Evolutionary conservation across 257 asterid species (phyloP), one percentile per base, ranked within the genome.

Genomic region (Ligustrum vulgare): DNA sequence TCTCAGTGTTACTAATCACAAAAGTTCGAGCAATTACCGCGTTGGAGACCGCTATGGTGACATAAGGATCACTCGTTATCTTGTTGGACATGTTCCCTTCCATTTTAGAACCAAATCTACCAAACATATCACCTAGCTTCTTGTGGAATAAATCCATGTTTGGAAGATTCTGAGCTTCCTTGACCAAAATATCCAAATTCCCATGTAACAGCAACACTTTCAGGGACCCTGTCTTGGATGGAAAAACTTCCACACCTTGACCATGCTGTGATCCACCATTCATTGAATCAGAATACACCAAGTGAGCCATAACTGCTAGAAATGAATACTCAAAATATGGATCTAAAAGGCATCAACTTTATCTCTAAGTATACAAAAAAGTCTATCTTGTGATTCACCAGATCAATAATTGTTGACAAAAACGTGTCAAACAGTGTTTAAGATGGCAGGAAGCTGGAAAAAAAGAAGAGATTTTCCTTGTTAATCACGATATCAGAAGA

Each of bases 1-100:
- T 87, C 60, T 93, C 97, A 9, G 75, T 72, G 76, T 93, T 87
- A 47, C 82, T 84, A 5, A 93, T 91, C 67, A 93, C 97, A 54
- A 83, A 89, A 63, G 97, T 93, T 47, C 97, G 83, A 69, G 86
- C 93, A 80, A 91, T 75, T 62, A 91, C 97, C 8, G 96, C 98
- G 76, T 83, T 74, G 66, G 96, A 84, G n/a, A 88, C 85, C 0
- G 96, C 77, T 45, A 91, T 81, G 2, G 96, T 89, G 1, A 93
- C 97, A 62, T 93, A 93, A 3, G 98, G 98, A 64, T 91, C 98
- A 76, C 97, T 89, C 0, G 98, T 93, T 11, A 88, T 86, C 67
- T 82, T 90, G 25, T 20, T 8, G 3, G 86, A 77, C n/a, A 58
- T 28, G 20, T 47, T 74, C 11, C 85, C 82, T 65, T 92, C 96